Conservation (phyloP, 116 monocot species). For the Posidonia oceanica region DNA sequence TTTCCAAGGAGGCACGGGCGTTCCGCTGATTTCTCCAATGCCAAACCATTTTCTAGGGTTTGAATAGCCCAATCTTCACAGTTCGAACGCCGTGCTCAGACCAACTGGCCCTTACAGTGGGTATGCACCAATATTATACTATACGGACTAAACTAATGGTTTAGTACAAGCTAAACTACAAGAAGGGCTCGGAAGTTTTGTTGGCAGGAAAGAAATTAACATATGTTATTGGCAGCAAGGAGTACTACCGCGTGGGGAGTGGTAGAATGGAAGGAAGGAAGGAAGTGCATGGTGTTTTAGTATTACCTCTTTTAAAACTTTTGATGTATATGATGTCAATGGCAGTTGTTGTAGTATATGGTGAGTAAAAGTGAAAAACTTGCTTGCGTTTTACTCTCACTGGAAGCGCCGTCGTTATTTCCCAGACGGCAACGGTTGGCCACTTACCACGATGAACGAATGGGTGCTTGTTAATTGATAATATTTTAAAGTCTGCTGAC, state of each 20-base stretch:
- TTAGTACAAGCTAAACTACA: too few relatives aligned
- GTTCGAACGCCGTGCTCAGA: constrained; percentile 5
- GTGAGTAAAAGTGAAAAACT: neutral
- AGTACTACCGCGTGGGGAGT: too few relatives aligned
- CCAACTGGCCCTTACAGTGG: neutral
- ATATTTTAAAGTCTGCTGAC: neutral
- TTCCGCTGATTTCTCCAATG: constrained; percentile 63
- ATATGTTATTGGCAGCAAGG: too few relatives aligned
- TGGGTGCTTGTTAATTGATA: neutral
- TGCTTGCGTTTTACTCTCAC: constrained; percentile 11
- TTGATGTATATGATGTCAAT: neutral
- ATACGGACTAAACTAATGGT: too few relatives aligned
- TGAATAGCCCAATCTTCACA: constrained; percentile 9
- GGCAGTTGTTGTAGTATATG: neutral
- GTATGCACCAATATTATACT: neutral
- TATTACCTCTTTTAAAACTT: too few relatives aligned
- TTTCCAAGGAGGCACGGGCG: constrained; percentile 51
- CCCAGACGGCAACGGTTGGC: constrained; percentile 14
- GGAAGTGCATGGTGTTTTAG: too few relatives aligned
- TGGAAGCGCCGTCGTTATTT: constrained; percentile 13
- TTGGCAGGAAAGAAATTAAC: too few relatives aligned
- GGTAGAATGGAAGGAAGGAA: neutral
- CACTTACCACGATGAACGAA: constrained; percentile 1
- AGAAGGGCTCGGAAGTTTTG: too few relatives aligned
- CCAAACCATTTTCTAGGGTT: constrained; percentile 18